phyloP scores from a whole-genome alignment of 352 stramenopile genomes.

The Plasmopara muralis region DNA sequence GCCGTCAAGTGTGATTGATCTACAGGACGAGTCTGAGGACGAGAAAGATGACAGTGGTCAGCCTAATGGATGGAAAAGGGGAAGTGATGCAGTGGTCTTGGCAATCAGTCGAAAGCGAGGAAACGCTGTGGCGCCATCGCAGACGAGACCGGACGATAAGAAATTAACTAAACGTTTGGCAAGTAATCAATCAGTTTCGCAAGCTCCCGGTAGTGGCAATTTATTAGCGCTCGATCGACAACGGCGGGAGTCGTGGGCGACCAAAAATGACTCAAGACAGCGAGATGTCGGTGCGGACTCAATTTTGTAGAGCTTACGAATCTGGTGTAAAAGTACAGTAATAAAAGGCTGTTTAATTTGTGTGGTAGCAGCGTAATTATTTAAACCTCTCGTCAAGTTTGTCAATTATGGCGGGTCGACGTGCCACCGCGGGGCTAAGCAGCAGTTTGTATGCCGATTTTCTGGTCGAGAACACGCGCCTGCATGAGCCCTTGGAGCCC shows the following conservation, averaged over 20 bases:
- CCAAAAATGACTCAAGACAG: too few species aligned
- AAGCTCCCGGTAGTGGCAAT: not conserved
- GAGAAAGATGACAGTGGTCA: slow-evolving; percentile 12
- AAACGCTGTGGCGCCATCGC: not conserved
- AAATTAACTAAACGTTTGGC: not conserved
- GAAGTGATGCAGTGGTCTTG: not conserved
- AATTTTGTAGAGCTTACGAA: too few species aligned
- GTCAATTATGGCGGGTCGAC: slow-evolving; percentile 18
- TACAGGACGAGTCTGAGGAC: slow-evolving; percentile 27
- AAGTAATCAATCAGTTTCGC: not conserved
- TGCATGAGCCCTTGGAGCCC: slow-evolving; percentile 38
- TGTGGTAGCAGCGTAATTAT: not conserved
- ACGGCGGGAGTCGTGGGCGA: not conserved
- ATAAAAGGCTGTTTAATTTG: not conserved
- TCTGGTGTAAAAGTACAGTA: too few species aligned
- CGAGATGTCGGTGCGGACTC: too few species aligned
- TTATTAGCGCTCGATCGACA: not conserved
- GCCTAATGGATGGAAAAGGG: not conserved
- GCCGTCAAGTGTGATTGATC: slow-evolving; percentile 19
- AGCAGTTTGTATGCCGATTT: slow-evolving; percentile 69
- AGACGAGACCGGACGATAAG: not conserved
- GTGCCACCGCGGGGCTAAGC: slow-evolving; percentile 40
- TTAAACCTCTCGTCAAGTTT: not conserved
- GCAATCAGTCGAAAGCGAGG: not conserved
- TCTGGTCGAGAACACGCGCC: slow-evolving; percentile 39